These are phyloP conservation scores for Crocinoboletus sp. DNA, from an alignment of 1,284 basidiomycete species.

Conservation along the genomic window DNA sequence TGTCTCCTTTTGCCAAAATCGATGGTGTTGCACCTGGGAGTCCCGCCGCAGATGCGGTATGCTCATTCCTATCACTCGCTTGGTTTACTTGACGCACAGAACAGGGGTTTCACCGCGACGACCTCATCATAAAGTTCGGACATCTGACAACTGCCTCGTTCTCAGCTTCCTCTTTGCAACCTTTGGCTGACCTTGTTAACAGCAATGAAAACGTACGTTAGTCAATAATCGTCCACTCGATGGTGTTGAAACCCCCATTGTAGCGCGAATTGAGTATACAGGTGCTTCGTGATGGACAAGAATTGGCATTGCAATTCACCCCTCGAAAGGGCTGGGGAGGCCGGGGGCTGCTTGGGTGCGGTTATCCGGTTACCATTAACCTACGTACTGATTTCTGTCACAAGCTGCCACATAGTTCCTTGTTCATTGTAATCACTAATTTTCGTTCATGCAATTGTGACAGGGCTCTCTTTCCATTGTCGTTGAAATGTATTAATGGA, in stretches of 20 bases:
- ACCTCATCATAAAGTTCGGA: constrained; percentile 73
- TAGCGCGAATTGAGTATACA: constrained; percentile 48
- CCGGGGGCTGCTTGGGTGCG: constrained; percentile 77
- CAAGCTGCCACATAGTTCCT: constrained; percentile 74
- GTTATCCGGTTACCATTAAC: constrained; percentile 1
- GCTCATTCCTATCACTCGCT: constrained; percentile 24
- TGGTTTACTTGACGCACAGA: neutral
- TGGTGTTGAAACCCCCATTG: constrained; percentile 15
- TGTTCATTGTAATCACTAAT: too few relatives aligned
- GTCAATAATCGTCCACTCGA: neutral
- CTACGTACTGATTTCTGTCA: constrained; percentile 2
- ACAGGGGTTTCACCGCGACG: constrained; percentile 68
- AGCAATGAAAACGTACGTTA: constrained; percentile 68
- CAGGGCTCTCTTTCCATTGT: too few relatives aligned
- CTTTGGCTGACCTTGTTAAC: constrained; percentile 66
- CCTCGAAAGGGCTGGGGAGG: constrained; percentile 70
- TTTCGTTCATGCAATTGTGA: too few relatives aligned
- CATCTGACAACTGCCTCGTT: constrained; percentile 53
- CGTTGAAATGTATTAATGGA: too few relatives aligned
- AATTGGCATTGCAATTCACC: constrained; percentile 43
- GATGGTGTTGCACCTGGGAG: constrained; percentile 72
- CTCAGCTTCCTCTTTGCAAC: constrained; percentile 52
- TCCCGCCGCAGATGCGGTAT: constrained; percentile 75
- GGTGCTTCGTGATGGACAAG: constrained; percentile 36
- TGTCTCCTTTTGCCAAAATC: constrained; percentile 67